Conservation (phyloP, 1,284 basidiomycete species). For the Moesziomyces parantarcticus region DNA sequence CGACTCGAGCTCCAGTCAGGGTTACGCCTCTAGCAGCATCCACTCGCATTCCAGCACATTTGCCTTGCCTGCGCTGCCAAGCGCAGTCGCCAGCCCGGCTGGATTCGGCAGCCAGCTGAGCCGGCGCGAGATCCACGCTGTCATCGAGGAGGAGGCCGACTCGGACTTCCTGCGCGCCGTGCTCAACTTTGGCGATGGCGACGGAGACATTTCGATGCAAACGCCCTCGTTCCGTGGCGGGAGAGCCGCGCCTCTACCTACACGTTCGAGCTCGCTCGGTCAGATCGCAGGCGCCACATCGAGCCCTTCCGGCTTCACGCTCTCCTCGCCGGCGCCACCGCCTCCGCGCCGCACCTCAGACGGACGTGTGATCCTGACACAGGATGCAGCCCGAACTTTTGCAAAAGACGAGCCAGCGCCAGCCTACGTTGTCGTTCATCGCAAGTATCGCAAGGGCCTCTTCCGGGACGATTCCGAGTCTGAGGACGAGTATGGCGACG, state of each 20-base stretch:
- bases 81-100: conserved; percentile 1
- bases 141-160: conserved; percentile 46
- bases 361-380: conserved; percentile 29
- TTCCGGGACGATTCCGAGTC: conserved; percentile 42
- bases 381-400: conserved; percentile 23
- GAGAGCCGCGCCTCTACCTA: conserved; percentile 29
- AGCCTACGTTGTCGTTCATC: conserved; percentile 14
- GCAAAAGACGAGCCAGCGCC: conserved; percentile 12
- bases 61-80: conserved; percentile 7
- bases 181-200: conserved; percentile 43
- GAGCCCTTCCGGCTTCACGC: conserved; percentile 6
- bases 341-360: conserved; percentile 23
- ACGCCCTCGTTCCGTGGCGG: conserved; percentile 32
- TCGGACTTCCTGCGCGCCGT: conserved; percentile 55
- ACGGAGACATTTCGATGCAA: background rate
- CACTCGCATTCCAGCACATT: conserved; percentile 6
- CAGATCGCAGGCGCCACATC: conserved; percentile 13
- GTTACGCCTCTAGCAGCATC: conserved; percentile 7
- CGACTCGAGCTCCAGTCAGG: conserved; percentile 8
- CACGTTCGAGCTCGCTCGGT: conserved; percentile 30
- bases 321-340: background rate
- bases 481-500: conserved; percentile 57
- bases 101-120: conserved; percentile 6
- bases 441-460: conserved; percentile 31
- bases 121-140: conserved; percentile 22